phyloP scores from a whole-genome alignment of 1,284 basidiomycete genomes.

The Puccinia hordei region DNA sequence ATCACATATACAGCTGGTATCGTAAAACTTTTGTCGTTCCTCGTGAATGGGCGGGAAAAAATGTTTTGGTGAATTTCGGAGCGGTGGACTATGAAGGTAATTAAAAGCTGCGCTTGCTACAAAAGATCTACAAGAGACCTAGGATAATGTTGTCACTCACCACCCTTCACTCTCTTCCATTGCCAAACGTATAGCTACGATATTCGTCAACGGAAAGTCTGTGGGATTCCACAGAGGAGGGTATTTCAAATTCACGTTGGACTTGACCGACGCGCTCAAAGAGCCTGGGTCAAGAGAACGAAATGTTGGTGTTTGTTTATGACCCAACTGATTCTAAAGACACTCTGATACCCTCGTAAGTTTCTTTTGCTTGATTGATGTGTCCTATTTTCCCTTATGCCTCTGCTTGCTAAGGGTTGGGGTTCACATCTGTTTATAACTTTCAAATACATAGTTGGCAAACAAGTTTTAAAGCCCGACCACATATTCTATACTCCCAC shows the following conservation, averaged over 20 bases:
- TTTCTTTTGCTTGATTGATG: constrained; percentile 6
- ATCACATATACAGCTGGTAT: constrained; percentile 42
- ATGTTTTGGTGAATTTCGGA: constrained; percentile 41
- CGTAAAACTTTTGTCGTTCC: constrained; percentile 29
- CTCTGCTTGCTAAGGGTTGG: not conserved
- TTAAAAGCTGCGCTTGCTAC: not conserved
- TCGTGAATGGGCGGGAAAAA: constrained; percentile 15
- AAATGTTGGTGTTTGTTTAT: constrained; percentile 51
- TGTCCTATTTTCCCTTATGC: not conserved
- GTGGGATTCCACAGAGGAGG: constrained; percentile 51
- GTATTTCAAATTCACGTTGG: constrained; percentile 48
- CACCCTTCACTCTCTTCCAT: not conserved
- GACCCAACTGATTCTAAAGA: constrained; percentile 46
- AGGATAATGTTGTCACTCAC: not conserved
- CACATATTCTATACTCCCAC: constrained; percentile 50
- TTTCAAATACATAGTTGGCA: constrained; percentile 13
- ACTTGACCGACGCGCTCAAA: constrained; percentile 41
- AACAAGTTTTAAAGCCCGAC: constrained; percentile 21
- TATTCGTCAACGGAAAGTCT: constrained; percentile 50
- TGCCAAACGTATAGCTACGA: constrained; percentile 32
- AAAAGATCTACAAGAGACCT: not conserved
- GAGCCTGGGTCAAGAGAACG: constrained; percentile 41
- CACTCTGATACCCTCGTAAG: constrained; percentile 33
- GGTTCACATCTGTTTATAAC: not conserved
- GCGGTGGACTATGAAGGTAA: constrained; percentile 49